phyloP scores from a whole-genome alignment of 1,284 basidiomycete species.

The Pseudozyma thailandica region DNA sequence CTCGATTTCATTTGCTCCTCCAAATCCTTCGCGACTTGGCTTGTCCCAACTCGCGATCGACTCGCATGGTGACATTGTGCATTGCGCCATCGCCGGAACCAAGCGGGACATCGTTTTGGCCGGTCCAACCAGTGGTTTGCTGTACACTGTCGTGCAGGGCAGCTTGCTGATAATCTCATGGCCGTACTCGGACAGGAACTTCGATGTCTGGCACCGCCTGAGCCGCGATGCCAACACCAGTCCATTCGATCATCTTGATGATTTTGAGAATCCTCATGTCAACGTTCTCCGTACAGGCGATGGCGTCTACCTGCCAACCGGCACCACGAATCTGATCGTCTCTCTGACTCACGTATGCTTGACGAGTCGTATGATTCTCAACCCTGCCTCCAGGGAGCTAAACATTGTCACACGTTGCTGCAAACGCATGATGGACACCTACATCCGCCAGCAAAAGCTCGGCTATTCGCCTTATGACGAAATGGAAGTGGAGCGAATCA shows the following conservation, averaged over 20 bases:
- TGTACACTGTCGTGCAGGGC: slow-evolving; percentile 31
- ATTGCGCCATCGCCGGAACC: slow-evolving; percentile 28
- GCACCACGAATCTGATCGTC: slow-evolving; percentile 20
- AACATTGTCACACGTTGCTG: slow-evolving; percentile 6
- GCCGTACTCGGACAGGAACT: slow-evolving; percentile 25
- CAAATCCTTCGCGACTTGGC: slow-evolving; percentile 5
- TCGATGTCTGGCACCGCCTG: slow-evolving; percentile 12
- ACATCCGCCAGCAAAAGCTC: slow-evolving; percentile 12
- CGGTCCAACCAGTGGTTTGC: slow-evolving; percentile 15
- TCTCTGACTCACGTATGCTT: slow-evolving; percentile 26
- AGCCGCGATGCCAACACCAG: slow-evolving; percentile 2
- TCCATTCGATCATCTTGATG: slow-evolving; percentile 13
- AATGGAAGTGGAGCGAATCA: slow-evolving; percentile 21
- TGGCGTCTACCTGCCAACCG: slow-evolving; percentile 23
- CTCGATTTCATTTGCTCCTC: slow-evolving; percentile 2
- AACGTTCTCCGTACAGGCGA: slow-evolving; percentile 33
- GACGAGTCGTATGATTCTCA: slow-evolving; percentile 29
- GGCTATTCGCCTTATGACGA: slow-evolving; percentile 29
- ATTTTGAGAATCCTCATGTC: slow-evolving; percentile 17
- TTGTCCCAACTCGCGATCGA: slow-evolving; percentile 6
- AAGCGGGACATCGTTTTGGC: slow-evolving; percentile 12
- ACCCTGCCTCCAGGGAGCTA: slow-evolving; percentile 16
- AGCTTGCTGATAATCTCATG: slow-evolving; percentile 29
- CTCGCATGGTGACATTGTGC: neutral
- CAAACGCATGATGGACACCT: slow-evolving; percentile 19